Evolutionary conservation across 1,284 basidiomycete genomes (phyloP).

Genomic region (Omphalotus olearius): DNA sequence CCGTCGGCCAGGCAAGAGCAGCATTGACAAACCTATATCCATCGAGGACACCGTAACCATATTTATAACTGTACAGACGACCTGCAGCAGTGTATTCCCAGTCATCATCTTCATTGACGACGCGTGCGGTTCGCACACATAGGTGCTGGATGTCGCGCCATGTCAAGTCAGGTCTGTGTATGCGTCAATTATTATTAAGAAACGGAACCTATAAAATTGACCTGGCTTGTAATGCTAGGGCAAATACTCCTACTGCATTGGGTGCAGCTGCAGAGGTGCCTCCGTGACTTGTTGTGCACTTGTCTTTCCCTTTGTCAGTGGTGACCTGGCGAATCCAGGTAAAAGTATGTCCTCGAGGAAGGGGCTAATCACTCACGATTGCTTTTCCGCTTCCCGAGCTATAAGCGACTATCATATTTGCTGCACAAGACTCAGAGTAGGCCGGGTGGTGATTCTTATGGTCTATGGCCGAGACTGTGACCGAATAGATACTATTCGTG

Average conservation of each 20-base stretch:
- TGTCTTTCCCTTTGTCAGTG: slow-evolving; percentile 86
- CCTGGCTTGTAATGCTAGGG: slow-evolving; percentile 83
- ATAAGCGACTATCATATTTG: slow-evolving; percentile 95
- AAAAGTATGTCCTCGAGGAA: not conserved
- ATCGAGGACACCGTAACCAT: slow-evolving; percentile 90
- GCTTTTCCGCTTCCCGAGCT: slow-evolving; percentile 93
- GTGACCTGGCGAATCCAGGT: slow-evolving; percentile 62
- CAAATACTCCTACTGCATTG: slow-evolving; percentile 89
- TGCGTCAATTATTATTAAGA: slow-evolving; percentile 5
- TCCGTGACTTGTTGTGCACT: slow-evolving; percentile 84
- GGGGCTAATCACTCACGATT: slow-evolving; percentile 59
- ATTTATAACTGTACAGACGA: slow-evolving; percentile 92
- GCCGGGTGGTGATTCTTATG: slow-evolving; percentile 90
- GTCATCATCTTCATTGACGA: slow-evolving; percentile 78
- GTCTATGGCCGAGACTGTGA: slow-evolving; percentile 94
- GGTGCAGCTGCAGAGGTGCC: slow-evolving; percentile 98
- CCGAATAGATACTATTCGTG: slow-evolving; percentile 95
- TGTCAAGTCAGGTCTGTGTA: slow-evolving; percentile 78
- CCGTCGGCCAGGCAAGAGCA: slow-evolving; percentile 79
- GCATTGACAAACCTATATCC: slow-evolving; percentile 82
- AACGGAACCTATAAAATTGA: slow-evolving; percentile 32
- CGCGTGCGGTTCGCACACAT: slow-evolving; percentile 74
- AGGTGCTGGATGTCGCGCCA: slow-evolving; percentile 98
- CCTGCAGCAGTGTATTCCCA: slow-evolving; percentile 88
- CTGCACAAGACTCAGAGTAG: slow-evolving; percentile 96